These are phyloP conservation scores for Liquidambar formosana DNA, from an alignment of 164 flowering plant genomes.

Conservation along the genomic window DNA sequence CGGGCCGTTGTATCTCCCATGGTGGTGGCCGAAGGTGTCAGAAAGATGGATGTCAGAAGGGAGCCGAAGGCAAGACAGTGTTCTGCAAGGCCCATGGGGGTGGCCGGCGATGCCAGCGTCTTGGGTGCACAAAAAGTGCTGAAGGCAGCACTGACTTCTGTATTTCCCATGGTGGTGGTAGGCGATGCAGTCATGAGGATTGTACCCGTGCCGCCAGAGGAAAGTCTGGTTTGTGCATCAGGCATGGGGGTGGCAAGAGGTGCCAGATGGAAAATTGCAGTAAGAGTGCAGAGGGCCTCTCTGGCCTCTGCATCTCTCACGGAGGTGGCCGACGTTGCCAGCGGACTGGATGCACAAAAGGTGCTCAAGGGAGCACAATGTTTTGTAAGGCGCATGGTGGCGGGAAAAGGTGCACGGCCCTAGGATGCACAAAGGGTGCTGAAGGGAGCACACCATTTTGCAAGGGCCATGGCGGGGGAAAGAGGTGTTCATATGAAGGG, in stretches of 20 bases:
- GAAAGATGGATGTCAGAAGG: conserved; percentile 74
- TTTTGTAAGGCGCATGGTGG: conserved; percentile 95
- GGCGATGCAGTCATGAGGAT: conserved; percentile 77
- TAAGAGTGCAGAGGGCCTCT: conserved; percentile 87
- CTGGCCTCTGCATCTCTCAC: conserved; percentile 95
- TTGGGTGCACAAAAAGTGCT: conserved; percentile 95
- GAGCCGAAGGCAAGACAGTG: conserved; percentile 93
- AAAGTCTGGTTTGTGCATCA: conserved; percentile 86
- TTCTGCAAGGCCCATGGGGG: conserved; percentile 98
- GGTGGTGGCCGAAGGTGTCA: conserved; percentile 95
- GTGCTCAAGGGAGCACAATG: conserved; percentile 97
- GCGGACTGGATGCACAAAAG: conserved; percentile 64
- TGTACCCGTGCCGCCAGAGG: conserved; percentile 92
- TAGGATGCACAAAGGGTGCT: conserved; percentile 93
- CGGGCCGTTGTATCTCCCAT: conserved; percentile 93
- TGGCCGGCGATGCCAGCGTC: conserved; percentile 78
- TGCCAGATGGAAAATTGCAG: conserved; percentile 81
- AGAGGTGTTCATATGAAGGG: conserved; percentile 54
- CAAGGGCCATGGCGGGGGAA: conserved; percentile 98
- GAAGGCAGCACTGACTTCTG: conserved; percentile 94
- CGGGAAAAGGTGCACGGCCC: conserved; percentile 72
- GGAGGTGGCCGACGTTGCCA: conserved; percentile 96
- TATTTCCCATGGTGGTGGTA: conserved; percentile 95
- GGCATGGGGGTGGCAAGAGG: conserved; percentile 98
- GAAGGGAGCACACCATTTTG: conserved; percentile 93